Evolutionary conservation across 225 moss, liverwort and hornwort species (phyloP).

Genomic region (Anthoceros angustus): DNA sequence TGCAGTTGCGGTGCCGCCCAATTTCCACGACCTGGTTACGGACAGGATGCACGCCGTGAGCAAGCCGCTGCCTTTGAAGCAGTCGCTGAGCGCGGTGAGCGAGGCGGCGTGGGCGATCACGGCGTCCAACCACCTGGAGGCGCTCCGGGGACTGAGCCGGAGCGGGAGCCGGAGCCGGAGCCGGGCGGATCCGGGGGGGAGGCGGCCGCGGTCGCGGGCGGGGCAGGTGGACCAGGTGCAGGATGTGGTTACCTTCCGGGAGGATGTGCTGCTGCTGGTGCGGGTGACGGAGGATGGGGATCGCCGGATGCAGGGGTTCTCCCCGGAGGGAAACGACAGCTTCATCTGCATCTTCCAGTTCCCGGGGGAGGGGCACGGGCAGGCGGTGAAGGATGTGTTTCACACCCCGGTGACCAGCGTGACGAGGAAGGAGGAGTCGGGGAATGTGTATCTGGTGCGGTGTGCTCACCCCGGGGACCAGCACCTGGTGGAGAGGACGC

Average conservation of each 20-base stretch:
- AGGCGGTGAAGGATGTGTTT: neutral
- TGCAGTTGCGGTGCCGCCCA: no score
- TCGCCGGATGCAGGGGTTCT: neutral
- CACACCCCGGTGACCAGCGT: neutral
- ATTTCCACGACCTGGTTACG: no score
- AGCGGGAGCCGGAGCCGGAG: neutral
- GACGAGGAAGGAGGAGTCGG: neutral
- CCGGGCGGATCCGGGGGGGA: neutral
- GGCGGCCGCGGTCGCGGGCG: neutral
- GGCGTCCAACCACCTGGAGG: neutral
- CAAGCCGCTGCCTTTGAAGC: neutral
- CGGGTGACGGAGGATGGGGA: neutral
- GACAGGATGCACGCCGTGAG: neutral
- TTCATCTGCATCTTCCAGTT: constrained; percentile 12
- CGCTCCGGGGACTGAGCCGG: neutral
- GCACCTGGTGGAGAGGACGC: neutral
- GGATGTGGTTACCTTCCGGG: constrained; percentile 13
- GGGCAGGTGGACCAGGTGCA: neutral
- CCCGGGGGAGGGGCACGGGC: neutral
- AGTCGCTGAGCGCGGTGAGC: neutral
- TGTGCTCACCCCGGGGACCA: neutral
- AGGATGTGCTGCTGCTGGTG: constrained; percentile 13
- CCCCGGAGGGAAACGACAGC: constrained; percentile 10
- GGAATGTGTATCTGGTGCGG: neutral
- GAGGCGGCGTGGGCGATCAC: neutral